Evolutionary conservation across 2,329 filamentous ascomycete species (phyloP).

Genomic region (Fusarium sp.): DNA sequence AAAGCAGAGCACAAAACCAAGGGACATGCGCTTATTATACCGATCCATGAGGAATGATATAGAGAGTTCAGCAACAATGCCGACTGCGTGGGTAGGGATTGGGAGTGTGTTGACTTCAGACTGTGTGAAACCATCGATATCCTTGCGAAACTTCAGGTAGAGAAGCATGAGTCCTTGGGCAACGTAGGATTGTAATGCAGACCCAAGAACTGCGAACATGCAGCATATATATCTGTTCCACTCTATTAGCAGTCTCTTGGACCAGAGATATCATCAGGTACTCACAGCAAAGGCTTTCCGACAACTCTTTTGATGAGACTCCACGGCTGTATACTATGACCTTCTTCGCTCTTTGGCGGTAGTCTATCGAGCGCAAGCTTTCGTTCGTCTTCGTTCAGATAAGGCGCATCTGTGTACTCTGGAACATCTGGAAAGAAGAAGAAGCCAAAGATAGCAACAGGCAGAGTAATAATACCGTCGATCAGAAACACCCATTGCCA

Average conservation of each 20-base stretch:
- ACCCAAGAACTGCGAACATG: slow-evolving; percentile 50
- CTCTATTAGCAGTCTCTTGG: background rate
- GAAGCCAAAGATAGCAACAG: slow-evolving; percentile 40
- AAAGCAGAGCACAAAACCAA: slow-evolving; percentile 25
- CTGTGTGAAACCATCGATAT: slow-evolving; percentile 40
- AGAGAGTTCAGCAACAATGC: slow-evolving; percentile 43
- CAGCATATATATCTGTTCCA: slow-evolving; percentile 22
- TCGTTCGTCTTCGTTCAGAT: slow-evolving; percentile 53
- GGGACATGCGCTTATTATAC: slow-evolving; percentile 13
- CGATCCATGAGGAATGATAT: slow-evolving; percentile 42
- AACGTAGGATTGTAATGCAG: slow-evolving; percentile 42
- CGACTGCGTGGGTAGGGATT: slow-evolving; percentile 44
- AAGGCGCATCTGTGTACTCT: slow-evolving; percentile 54
- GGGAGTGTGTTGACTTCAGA: slow-evolving; percentile 47
- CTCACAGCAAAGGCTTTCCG: slow-evolving; percentile 48
- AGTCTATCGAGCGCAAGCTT: slow-evolving; percentile 50
- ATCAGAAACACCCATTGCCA: slow-evolving; percentile 62
- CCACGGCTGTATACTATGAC: slow-evolving; percentile 52
- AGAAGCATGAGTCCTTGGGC: slow-evolving; percentile 47
- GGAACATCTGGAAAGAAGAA: slow-evolving; percentile 49
- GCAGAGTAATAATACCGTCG: slow-evolving; percentile 39
- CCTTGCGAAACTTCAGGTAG: slow-evolving; percentile 42
- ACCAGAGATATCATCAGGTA: accelerated
- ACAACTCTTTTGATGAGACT: slow-evolving; percentile 50
- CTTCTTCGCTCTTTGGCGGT: slow-evolving; percentile 52